A percentile compares a stretch with the other conserved stretches of the same genome.
phyloP scores from a whole-genome alignment of 768 basidiomycete genomes.

The Russula virescens region DNA sequence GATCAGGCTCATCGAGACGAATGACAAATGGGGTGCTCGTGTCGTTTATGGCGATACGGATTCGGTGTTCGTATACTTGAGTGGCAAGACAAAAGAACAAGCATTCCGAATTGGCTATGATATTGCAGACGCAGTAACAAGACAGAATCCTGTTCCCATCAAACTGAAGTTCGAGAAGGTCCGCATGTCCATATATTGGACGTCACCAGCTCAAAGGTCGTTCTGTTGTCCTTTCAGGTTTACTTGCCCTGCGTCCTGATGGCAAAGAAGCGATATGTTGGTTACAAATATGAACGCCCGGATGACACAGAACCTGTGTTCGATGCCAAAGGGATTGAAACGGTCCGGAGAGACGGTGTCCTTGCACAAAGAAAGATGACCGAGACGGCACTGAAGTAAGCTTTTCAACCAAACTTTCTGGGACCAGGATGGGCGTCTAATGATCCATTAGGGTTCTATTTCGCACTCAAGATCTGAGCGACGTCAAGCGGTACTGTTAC shows the following conservation, averaged over 20 bases:
- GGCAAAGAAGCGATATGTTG: constrained; percentile 98
- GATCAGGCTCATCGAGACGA: constrained; percentile 68
- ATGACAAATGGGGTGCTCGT: constrained; percentile 80
- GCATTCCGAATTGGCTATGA: constrained; percentile 92
- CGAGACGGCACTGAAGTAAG: constrained; percentile 80
- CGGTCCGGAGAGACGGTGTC: constrained; percentile 88
- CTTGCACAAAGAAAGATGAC: constrained; percentile 90
- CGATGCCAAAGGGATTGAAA: constrained; percentile 98
- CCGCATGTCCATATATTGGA: constrained; percentile 5
- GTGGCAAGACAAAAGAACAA: constrained; percentile 86
- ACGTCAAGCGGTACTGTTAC: constrained; percentile 84
- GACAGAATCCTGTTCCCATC: constrained; percentile 81
- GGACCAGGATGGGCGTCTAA: constrained; percentile 13
- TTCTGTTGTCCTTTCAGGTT: constrained; percentile 50
- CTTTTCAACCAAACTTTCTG: neutral
- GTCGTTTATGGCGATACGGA: constrained; percentile 98
- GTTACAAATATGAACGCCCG: constrained; percentile 86
- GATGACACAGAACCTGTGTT: constrained; percentile 77
- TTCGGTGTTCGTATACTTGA: constrained; percentile 88
- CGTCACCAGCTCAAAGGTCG: neutral
- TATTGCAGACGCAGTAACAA: constrained; percentile 83
- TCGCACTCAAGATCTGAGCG: constrained; percentile 79
- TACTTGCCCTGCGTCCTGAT: constrained; percentile 93
- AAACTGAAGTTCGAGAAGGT: constrained; percentile 99
- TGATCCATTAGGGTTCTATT: constrained; percentile 67